phyloP scores from a whole-genome alignment of 2,329 filamentous ascomycete genomes.

The Coniochaeta sp. region DNA sequence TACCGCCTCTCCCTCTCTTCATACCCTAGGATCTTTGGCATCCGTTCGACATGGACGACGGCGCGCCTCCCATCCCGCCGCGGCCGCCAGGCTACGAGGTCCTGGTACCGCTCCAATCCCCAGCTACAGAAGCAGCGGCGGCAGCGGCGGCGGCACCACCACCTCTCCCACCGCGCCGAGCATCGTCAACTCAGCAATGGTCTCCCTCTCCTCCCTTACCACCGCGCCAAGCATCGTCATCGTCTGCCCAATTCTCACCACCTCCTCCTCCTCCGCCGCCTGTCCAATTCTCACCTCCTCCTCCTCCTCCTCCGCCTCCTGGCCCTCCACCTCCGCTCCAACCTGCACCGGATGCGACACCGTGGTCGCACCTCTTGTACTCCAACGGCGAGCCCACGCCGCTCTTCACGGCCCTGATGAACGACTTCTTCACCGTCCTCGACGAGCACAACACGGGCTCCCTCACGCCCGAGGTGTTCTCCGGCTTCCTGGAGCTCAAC shows the following conservation, averaged over 20 bases:
- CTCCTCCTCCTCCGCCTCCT: no score
- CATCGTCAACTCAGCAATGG: background rate
- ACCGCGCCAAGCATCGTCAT: no score
- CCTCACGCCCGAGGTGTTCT: conserved; percentile 12
- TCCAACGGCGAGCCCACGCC: conserved; percentile 11
- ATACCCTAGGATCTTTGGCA: no score
- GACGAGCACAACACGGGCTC: conserved; percentile 10
- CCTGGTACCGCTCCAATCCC: conserved; percentile 1
- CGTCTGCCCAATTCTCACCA: no score
- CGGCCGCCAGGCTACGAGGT: conserved; percentile 13
- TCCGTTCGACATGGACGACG: no score
- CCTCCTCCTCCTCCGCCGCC: no score
- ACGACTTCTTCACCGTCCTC: conserved; percentile 9
- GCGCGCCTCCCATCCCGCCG: conserved; percentile 14
- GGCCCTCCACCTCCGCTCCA: conserved; percentile 1
- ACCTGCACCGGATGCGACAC: background rate
- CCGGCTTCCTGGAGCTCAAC: conserved; percentile 11
- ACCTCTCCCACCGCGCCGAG: background rate
- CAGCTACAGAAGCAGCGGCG: background rate
- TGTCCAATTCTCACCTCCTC: no score
- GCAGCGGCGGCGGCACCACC: background rate
- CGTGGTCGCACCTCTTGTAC: conserved; percentile 10
- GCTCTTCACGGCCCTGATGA: conserved; percentile 10
- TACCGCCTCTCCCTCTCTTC: no score
- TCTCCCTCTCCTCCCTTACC: no score